Conservation (phyloP, 1,284 basidiomycete genomes). For the Cystobasidium sp. region DNA sequence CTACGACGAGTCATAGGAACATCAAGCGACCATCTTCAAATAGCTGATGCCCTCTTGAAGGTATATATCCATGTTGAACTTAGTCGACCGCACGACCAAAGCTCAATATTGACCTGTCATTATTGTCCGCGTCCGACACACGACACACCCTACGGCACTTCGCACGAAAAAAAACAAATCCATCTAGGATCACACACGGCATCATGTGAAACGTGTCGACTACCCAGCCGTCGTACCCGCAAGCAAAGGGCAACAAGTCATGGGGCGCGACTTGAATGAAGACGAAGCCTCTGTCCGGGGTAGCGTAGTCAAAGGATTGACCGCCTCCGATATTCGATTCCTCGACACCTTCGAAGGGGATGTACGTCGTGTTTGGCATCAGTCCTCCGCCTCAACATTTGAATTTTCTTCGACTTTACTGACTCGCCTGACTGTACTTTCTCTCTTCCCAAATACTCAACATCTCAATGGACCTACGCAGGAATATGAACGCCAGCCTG, state of each 20-base stretch:
- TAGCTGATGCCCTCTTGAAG: slow-evolving; percentile 64
- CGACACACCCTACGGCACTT: slow-evolving; percentile 56
- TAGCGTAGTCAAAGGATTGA: slow-evolving; percentile 70
- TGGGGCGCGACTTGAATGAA: slow-evolving; percentile 58
- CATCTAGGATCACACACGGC: slow-evolving; percentile 72
- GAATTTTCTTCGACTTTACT: background rate
- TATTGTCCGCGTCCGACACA: background rate
- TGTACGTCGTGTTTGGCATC: slow-evolving; percentile 61
- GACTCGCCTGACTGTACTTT: background rate
- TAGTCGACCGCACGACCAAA: background rate
- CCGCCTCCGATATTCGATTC: slow-evolving; percentile 63
- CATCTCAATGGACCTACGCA: slow-evolving; percentile 54
- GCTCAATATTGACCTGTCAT: background rate
- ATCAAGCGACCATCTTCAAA: slow-evolving; percentile 63
- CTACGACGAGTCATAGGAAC: slow-evolving; percentile 68
- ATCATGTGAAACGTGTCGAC: slow-evolving; percentile 67
- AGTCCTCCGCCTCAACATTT: background rate
- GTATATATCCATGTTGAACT: slow-evolving; percentile 54
- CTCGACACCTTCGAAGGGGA: slow-evolving; percentile 78
- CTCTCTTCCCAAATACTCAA: background rate
- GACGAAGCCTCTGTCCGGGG: slow-evolving; percentile 70
- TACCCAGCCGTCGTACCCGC: slow-evolving; percentile 78
- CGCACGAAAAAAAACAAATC: slow-evolving; percentile 45
- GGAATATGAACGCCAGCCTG: slow-evolving; percentile 70
- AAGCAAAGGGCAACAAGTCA: slow-evolving; percentile 57